phyloP scores from a whole-genome alignment of 345 rosid genomes.

The Acer campestre region DNA sequence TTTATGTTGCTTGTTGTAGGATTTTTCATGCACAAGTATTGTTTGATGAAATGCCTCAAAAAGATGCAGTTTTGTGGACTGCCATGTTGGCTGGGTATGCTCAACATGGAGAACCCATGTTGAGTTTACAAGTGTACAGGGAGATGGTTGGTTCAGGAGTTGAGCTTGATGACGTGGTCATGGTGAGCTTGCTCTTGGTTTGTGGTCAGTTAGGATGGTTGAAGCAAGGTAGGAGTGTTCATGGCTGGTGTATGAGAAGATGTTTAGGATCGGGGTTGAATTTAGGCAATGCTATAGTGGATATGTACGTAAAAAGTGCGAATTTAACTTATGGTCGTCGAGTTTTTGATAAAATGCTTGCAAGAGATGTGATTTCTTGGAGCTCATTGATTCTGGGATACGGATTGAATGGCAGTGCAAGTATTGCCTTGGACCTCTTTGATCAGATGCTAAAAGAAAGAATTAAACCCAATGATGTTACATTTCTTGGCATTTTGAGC shows the following conservation, averaged over 20 bases:
- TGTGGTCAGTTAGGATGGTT: constrained; percentile 56
- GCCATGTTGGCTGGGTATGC: constrained; percentile 69
- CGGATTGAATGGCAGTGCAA: constrained; percentile 51
- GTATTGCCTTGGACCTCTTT: constrained; percentile 40
- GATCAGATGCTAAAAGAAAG: constrained; percentile 39
- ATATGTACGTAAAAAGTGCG: constrained; percentile 60
- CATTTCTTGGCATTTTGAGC: constrained; percentile 66
- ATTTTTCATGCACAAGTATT: constrained; percentile 37
- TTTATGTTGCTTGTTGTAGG: constrained; percentile 37
- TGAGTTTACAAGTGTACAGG: constrained; percentile 46
- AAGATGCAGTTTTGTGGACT: constrained; percentile 62
- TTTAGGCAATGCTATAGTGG: constrained; percentile 57
- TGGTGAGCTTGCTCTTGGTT: constrained; percentile 61
- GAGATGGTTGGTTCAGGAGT: constrained; percentile 42
- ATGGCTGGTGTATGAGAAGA: constrained; percentile 64
- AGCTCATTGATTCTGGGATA: constrained; percentile 65
- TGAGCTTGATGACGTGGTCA: constrained; percentile 57
- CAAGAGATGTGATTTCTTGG: constrained; percentile 63
- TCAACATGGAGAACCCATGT: constrained; percentile 48
- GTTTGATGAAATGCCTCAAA: constrained; percentile 56
- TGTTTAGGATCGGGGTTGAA: constrained; percentile 45
- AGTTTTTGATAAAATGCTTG: constrained; percentile 43
- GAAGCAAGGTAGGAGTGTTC: constrained; percentile 61
- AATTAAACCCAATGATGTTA: constrained; percentile 54
- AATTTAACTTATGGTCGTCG: constrained; percentile 33